These are phyloP conservation scores for Cutaneotrichosporon sp. DNA, from an alignment of 1,284 basidiomycete species.

Conservation along the genomic window DNA sequence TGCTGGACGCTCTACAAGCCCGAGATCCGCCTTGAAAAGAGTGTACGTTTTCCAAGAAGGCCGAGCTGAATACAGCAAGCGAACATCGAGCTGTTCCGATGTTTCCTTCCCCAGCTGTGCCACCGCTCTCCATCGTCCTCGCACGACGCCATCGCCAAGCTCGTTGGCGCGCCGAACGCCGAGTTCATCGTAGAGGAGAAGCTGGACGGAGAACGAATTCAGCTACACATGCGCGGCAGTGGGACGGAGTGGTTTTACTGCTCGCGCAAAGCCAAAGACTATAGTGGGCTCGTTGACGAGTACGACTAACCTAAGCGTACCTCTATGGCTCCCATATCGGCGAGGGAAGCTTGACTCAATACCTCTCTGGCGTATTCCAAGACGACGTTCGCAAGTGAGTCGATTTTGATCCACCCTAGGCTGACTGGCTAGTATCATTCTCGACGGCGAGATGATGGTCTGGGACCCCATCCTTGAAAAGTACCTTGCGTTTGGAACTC, in stretches of 20 bases:
- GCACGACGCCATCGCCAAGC: slow-evolving; percentile 75
- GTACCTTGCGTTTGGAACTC: slow-evolving; percentile 82
- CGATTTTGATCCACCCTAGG: slow-evolving; percentile 12
- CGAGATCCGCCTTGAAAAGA: slow-evolving; percentile 46
- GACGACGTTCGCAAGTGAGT: slow-evolving; percentile 72
- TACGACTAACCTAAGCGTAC: slow-evolving; percentile 53
- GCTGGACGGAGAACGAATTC: slow-evolving; percentile 90
- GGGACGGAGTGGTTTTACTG: slow-evolving; percentile 76
- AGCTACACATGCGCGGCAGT: slow-evolving; percentile 82
- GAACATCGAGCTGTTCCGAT: slow-evolving; percentile 71
- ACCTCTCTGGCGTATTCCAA: slow-evolving; percentile 72
- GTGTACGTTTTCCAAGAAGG: slow-evolving; percentile 57
- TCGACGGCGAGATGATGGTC: slow-evolving; percentile 96
- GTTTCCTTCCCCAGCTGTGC: slow-evolving; percentile 90
- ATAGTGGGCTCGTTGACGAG: slow-evolving; percentile 58
- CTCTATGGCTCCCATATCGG: slow-evolving; percentile 80
- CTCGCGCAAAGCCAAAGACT: slow-evolving; percentile 89
- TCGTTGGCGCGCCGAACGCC: slow-evolving; percentile 65
- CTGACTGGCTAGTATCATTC: slow-evolving; percentile 65
- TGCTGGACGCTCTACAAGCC: slow-evolving; percentile 60
- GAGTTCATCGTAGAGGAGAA: slow-evolving; percentile 91
- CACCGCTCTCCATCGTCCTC: slow-evolving; percentile 70
- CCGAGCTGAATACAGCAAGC: slow-evolving; percentile 62
- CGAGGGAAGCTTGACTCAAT: slow-evolving; percentile 79
- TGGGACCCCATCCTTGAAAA: slow-evolving; percentile 86